phyloP scores from a whole-genome alignment of 2,329 filamentous ascomycete species.

The Xylariaceae sp. region DNA sequence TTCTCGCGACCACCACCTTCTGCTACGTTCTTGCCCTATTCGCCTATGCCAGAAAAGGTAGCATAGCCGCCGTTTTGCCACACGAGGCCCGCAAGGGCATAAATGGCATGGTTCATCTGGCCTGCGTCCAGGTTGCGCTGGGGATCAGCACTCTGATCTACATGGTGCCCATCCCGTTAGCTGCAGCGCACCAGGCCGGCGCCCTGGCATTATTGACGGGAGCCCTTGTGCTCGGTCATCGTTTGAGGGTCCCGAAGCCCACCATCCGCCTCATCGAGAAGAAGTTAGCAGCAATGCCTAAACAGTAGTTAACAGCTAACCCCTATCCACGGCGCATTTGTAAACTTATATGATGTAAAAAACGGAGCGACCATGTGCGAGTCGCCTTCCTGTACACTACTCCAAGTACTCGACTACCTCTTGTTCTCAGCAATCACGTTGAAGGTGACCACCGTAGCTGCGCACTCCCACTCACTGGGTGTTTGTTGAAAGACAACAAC shows the following conservation, averaged over 20 bases:
- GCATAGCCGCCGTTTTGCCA: constrained; percentile 56
- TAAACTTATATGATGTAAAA: neutral
- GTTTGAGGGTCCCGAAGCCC: constrained; percentile 68
- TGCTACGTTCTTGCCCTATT: constrained; percentile 73
- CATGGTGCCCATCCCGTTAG: constrained; percentile 83
- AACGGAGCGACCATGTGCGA: constrained; percentile 20
- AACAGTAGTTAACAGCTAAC: constrained; percentile 10
- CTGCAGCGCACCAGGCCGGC: constrained; percentile 89
- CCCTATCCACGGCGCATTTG: neutral
- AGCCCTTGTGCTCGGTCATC: constrained; percentile 71
- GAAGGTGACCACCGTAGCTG: too few species aligned
- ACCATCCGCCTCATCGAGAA: constrained; percentile 58
- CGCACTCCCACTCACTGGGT: too few species aligned
- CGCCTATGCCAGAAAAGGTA: constrained; percentile 69
- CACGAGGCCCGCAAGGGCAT: constrained; percentile 63
- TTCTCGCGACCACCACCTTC: constrained; percentile 86
- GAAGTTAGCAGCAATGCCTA: constrained; percentile 35
- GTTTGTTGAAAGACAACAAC: too few species aligned
- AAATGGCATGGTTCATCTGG: constrained; percentile 77
- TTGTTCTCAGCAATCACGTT: too few species aligned
- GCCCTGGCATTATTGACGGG: constrained; percentile 80
- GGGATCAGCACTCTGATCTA: constrained; percentile 91
- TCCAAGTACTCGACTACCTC: neutral
- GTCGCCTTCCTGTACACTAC: neutral
- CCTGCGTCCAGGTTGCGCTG: constrained; percentile 73